These are phyloP conservation scores for Tephrocybe sp. DNA, from an alignment of 768 basidiomycete species.

Conservation along the genomic window DNA sequence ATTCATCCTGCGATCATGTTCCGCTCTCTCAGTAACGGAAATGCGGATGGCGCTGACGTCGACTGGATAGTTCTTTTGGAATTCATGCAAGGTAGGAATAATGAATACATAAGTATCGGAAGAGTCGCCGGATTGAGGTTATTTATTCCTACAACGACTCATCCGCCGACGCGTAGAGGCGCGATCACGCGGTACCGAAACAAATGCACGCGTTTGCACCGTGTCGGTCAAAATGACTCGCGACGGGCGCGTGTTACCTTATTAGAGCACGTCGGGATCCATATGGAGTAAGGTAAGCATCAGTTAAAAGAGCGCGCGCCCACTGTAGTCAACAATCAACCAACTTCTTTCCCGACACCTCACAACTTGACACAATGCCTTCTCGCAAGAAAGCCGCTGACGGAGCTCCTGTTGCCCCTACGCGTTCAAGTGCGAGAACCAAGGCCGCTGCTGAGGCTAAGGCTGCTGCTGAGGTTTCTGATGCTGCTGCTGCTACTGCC, in stretches of 20 bases:
- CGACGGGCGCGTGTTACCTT: background rate
- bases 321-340: conserved; percentile 7
- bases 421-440: conserved; percentile 35
- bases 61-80: conserved; percentile 8
- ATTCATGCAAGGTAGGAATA: background rate
- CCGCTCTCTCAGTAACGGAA: conserved; percentile 10
- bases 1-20: conserved; percentile 7
- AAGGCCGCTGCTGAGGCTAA: conserved; percentile 25
- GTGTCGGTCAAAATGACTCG: conserved; percentile 9
- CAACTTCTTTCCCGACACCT: conserved; percentile 5
- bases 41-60: background rate
- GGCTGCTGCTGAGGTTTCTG: conserved; percentile 14
- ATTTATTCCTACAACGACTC: no score
- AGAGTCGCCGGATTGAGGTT: background rate
- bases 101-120: conserved; percentile 9
- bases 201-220: background rate
- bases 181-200: no score
- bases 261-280: conserved; percentile 6
- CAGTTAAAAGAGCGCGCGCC: conserved; percentile 11
- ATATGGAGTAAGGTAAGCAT: conserved; percentile 12
- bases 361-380: conserved; percentile 31
- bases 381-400: conserved; percentile 42
- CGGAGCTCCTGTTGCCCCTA: conserved; percentile 26
- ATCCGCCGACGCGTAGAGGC: no score
- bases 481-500: conserved; percentile 13